Evolutionary conservation across 192 early-diverging fungal species (phyloP), one percentile per base, ranked within the genome.

Genomic region (Podochytrium sp.): DNA sequence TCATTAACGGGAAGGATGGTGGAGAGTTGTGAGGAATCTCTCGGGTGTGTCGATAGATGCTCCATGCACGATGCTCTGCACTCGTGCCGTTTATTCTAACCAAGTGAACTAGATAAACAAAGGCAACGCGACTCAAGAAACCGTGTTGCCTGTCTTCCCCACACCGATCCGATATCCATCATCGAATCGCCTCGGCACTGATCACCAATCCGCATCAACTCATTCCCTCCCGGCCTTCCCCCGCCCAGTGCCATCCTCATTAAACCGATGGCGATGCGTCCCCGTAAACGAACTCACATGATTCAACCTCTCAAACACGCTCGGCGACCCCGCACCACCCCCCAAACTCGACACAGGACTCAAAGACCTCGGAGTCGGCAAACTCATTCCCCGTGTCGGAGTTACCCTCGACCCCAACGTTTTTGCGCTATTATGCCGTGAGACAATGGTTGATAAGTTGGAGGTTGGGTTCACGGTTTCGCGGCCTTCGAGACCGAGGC

Each of bases 151-250:
- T 47, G 43, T 47, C 10, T 47, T 47, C n/a, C 10, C n/a, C 43
- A 47, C 12, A 10, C 12, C 10, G n/a, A 47, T 10, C 0, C n/a
- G 43, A 20, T 47, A 20, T 47, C n/a, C n/a, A 20, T 47, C 43
- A 47, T 47, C 0, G 43, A 47, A 18, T 62, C 20, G 10, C 2
- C 16, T 62, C 20, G 60, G 38, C 37, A 62, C 14, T 10, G 27
- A 14, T 25, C 53, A 27, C 10, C 53, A 18, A 56, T n/a, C n/a
- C 27, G 27, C 12, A 29, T n/a, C 12, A 56, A 29, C 14, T 38
- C 38, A 55, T 33, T 85, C 84, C 27, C 85, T 47, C n/a, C 85
- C 85, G 2, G 72, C 79, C 29, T 86, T 33, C 16, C 85, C 85
- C 3, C 71, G 42, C 30, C 85, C 85, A 40, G 56, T 70, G 27